Evolutionary conservation across 2,329 filamentous ascomycete species (phyloP), one percentile per base, ranked within the genome.

Genomic region (Ophiocordyceps robertsii): DNA sequence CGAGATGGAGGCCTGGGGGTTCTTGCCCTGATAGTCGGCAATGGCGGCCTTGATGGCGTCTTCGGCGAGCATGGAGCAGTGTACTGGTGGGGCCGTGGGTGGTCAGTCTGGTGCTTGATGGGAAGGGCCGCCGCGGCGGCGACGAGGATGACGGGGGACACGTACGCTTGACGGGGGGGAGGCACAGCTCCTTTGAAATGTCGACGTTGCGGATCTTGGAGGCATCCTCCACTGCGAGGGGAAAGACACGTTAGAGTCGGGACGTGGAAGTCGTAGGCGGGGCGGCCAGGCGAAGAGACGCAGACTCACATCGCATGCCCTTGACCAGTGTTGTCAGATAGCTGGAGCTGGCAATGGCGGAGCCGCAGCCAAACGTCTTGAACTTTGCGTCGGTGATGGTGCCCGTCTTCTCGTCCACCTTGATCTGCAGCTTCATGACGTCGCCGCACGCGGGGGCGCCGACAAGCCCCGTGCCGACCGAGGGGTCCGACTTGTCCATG

Each of bases 331-430:
- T 88, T 1, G 92, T 98, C 55, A 98, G 67, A 62, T 98, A 98
- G 58, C 84, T 92, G 14, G 49, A 51, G 46, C 84, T 93, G 37
- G 92, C 92, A 64, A 98, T 98, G 50, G 92, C 92, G 29, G 82
- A 88, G 43, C 89, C 89, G 62, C 89, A 95, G 41, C 89, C 89
- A 59, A 95, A 95, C 0, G 89, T 95, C 80, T 95, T 95, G 77
- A 95, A 95, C 67, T 93, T 92, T 61, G 94, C 89, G 55, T 95
- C 90, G 54, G 80, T 81, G 60, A 95, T 95, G 53, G 80, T 90
- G 62, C 92, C 85, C 56, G 80, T 86, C 54, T 82, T 73, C 50
- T 85, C 84, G 66, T 95, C 88, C 55, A 95, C 89, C 45, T 86
- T 82, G 65, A 92, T 93, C 58, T 67, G 60, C 7, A 62, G 53